A percentile compares a stretch with the other conserved stretches of the same genome.
These are phyloP conservation scores for Leptosphaerulina australis DNA, from an alignment of 2,329 filamentous ascomycete species.

Conservation along the genomic window DNA sequence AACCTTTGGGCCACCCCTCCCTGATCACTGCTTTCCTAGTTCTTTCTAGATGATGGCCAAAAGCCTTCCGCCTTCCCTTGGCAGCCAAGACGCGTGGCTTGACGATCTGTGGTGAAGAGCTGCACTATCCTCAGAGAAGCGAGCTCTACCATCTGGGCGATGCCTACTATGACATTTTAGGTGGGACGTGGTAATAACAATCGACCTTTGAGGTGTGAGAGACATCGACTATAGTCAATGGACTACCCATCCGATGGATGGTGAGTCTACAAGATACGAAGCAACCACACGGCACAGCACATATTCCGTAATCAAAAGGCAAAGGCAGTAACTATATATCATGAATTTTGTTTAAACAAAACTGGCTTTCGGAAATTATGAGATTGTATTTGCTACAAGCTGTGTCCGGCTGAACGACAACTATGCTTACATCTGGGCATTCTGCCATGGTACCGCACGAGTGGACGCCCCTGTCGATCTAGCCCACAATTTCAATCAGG, in stretches of 20 bases:
- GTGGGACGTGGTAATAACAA: neutral
- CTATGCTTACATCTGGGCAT: neutral
- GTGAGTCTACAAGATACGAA: no score
- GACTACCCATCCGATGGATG: no score
- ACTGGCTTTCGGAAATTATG: neutral
- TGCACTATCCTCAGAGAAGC: neutral
- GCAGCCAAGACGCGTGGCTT: conserved; percentile 1
- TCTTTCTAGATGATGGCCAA: neutral
- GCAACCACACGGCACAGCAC: neutral
- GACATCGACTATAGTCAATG: neutral
- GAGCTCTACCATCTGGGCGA: neutral
- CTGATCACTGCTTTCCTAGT: neutral
- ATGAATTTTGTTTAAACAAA: neutral
- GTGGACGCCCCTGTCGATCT: neutral
- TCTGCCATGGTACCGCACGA: neutral
- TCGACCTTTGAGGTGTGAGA: neutral
- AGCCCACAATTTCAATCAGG: neutral
- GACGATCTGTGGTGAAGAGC: neutral
- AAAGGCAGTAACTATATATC: neutral
- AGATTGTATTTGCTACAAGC: neutral
- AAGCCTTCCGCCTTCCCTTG: conserved; percentile 5
- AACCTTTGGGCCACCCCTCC: neutral
- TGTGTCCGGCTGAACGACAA: neutral
- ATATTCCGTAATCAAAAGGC: neutral
- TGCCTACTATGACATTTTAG: neutral